Evolutionary conservation across 129 eudicot species (phyloP), one percentile per base, ranked within the genome.

Genomic region (Flaveria ramosissima): DNA sequence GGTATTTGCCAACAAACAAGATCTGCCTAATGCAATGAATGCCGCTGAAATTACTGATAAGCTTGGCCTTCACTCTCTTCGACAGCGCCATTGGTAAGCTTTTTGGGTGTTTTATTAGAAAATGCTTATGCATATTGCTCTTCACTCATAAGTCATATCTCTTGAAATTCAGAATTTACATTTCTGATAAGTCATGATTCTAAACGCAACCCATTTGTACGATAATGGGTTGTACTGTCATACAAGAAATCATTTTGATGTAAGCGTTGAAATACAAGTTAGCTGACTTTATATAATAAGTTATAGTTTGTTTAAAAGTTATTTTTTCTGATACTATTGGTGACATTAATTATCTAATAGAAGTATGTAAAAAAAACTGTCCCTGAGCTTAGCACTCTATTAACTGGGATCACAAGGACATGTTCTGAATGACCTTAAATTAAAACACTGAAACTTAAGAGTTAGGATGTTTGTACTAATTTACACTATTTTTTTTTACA

Each of bases 21-120:
- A 95, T 92, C 95, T 95, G 84, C 99, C 99, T 8, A 95, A 95
- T 83, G 99, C 99, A 50, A 95, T 95, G 99, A 95, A 95, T 82
- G 99, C 99, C 88, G 99, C 99, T 83, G 99, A 95, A 80, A 95
- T 95, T 64, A 95, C 99, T 21, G 99, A 95, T 77, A 95, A 95
- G 89, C 99, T 95, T 56, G 99, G 99, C 68, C 95, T 95, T 46
- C 99, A 95, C 86, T 95, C 99, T 39, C 97, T 95, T 75, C 89
- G 99, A 84, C 99, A 95, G 83, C 97, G 99, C 64, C 99, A 95
- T 89, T 92, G 99, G 99, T 95, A 85, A 78, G 1, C 5, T 17
- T 5, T 17, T 9, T 56, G 13, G 0, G 21, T n/a, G 11, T 32
- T 27, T 27, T 6, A 9, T 15, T 45, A 1, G 16, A 69, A 70